These are phyloP conservation scores for Thraustochytrium striatum DNA, from an alignment of 352 stramenopile genomes.

Conservation along the genomic window DNA sequence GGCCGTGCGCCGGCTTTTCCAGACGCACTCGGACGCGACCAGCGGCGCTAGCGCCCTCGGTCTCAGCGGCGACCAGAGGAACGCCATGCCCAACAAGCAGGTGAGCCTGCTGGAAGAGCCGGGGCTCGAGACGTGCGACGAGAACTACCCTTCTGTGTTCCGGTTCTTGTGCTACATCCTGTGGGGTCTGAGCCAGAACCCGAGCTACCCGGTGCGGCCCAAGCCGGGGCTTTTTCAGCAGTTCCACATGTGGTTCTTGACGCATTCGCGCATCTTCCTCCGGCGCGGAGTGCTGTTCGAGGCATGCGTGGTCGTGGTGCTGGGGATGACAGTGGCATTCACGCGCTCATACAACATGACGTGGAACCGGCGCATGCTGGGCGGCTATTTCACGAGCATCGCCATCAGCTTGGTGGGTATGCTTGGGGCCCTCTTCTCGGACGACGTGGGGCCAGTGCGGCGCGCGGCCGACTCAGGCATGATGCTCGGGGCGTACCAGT, in stretches of 20 bases:
- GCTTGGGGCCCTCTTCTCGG: slow-evolving; percentile 30
- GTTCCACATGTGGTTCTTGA: slow-evolving; percentile 20
- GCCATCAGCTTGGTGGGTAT: slow-evolving; percentile 8
- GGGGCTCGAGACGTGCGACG: slow-evolving; percentile 1
- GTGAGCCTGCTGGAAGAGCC: neutral
- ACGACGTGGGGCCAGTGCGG: slow-evolving; percentile 37
- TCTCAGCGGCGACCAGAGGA: neutral
- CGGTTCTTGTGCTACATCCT: slow-evolving; percentile 24
- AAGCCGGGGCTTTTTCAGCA: slow-evolving; percentile 16
- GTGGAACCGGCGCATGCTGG: slow-evolving; percentile 17
- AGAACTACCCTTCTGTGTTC: slow-evolving; percentile 21
- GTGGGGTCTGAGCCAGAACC: neutral
- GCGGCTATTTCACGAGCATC: slow-evolving; percentile 32
- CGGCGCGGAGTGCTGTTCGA: neutral
- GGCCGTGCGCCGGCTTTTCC: neutral
- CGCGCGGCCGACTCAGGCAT: slow-evolving; percentile 26
- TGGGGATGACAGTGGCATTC: slow-evolving; percentile 5
- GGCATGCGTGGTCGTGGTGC: neutral
- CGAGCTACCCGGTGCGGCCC: slow-evolving; percentile 3
- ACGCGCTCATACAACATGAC: slow-evolving; percentile 32
- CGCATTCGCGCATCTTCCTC: neutral
- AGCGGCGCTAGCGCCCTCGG: no score
- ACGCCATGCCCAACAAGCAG: neutral
- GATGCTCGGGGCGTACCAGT: slow-evolving; percentile 35
- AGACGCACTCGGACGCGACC: no score